Base-by-base conservation (phyloP, 768 basidiomycete genomes). In the Russula sp. region DNA sequence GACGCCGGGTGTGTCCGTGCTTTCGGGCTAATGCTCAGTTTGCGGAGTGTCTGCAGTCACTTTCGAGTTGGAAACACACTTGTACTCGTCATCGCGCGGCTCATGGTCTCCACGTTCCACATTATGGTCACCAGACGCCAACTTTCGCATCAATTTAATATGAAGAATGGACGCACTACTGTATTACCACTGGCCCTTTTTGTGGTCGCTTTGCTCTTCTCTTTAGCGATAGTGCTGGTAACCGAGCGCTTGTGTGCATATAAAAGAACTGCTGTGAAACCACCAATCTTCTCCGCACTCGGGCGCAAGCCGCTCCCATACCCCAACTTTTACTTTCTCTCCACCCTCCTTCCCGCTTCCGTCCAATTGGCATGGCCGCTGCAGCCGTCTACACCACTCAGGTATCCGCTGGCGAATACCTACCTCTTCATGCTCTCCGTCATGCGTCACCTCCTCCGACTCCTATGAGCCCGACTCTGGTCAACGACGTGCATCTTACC, bases 371-470 rank as follows among this genome's bases (percentile, higher is more conserved):
- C 46, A 64, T 64, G 63, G 53, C 36, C 18, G 5, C 52, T 32
- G n/a, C 58, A 24, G 36, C 63, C 44, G 34, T 55, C 46, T 24
- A 49, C 26, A 5, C 58, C n/a, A 30, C 52, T 8, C 59, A 38
- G 53, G 63, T 60, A 64, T 64, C 36, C 38, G 63, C 63, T 30
- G 63, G 63, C 63, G 63, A 49, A 60, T 55, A 56, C 53, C 46
- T 28, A 48, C 54, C n/a, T 26, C n/a, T 30, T 28, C 6, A 61
- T 20, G 26, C 1, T 18, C 4, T 50, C 48, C 26, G 3, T 8
- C 8, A 3, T 24, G 42, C 16, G 7, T 44, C 40, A 34, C 38
- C 22, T 8, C 52, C 53, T 34, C 48, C 11, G 8, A 34, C 28
- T 52, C 38, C 54, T 18, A 3, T 22, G 38, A 65, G 59, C 40